Percentiles rank a stretch among this genome's conserved stretches.
Conservation (phyloP, 495 filamentous ascomycete genomes). For the Aspergillus saccharolyticus region DNA sequence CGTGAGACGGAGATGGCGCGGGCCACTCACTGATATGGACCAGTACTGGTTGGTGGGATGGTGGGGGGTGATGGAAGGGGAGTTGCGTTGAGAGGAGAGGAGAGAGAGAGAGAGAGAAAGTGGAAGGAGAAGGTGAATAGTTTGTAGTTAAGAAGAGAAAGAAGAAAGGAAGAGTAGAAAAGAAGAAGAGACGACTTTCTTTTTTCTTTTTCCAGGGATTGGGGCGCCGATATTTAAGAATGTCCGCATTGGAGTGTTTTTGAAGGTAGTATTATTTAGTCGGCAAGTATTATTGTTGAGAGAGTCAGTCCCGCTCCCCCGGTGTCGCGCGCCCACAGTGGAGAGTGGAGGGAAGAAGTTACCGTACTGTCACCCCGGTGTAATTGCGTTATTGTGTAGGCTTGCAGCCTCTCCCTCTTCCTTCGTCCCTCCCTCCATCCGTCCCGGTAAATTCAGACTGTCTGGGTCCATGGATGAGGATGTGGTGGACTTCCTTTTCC, state of each 20-base stretch:
- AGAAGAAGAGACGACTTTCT: too few relatives aligned
- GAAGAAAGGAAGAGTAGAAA: slow-evolving; percentile 7
- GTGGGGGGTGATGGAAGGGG: background rate
- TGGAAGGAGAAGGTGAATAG: background rate
- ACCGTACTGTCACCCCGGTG: background rate
- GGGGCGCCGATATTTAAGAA: background rate
- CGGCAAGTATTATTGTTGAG: slow-evolving; percentile 21
- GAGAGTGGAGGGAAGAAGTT: background rate
- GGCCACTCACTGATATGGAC: slow-evolving; percentile 8
- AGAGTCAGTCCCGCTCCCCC: slow-evolving; percentile 15
- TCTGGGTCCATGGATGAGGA: background rate
- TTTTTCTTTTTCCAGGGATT: background rate
- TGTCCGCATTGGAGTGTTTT: background rate
- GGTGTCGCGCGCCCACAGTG: slow-evolving; percentile 5
- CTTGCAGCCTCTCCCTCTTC: background rate
- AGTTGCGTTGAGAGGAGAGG: background rate
- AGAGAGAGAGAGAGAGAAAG: slow-evolving; percentile 1
- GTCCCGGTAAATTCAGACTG: background rate
- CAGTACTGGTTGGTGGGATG: slow-evolving; percentile 1
- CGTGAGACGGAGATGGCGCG: slow-evolving; percentile 12
- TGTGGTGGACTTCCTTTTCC: background rate
- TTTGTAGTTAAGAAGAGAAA: background rate
- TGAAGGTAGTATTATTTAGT: background rate
- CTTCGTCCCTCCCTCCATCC: background rate
- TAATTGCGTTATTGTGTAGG: background rate